Evolutionary conservation across 2,329 filamentous ascomycete genomes (phyloP).

Genomic region (Sporothrix sp.): DNA sequence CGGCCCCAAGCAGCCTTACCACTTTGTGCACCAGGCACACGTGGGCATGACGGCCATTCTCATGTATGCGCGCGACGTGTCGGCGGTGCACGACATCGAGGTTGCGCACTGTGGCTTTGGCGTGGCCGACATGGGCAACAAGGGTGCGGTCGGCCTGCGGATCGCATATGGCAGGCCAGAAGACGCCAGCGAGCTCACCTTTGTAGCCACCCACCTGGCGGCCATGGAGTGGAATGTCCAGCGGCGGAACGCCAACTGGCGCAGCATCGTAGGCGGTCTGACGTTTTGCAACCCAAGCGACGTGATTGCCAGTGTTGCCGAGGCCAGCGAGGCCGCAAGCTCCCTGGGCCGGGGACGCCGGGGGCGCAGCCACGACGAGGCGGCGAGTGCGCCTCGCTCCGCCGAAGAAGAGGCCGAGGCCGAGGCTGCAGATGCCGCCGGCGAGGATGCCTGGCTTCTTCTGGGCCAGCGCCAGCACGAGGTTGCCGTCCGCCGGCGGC

Average conservation of each 20-base stretch:
- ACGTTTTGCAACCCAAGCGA: conserved; percentile 56
- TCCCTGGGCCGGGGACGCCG: conserved; percentile 4
- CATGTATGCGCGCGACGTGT: conserved; percentile 62
- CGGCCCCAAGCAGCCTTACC: conserved; percentile 41
- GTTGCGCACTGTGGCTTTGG: conserved; percentile 81
- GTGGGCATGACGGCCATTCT: conserved; percentile 85
- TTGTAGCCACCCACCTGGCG: conserved; percentile 80
- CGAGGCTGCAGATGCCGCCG: conserved; percentile 13
- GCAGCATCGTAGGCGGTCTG: conserved; percentile 66
- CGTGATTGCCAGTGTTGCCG: conserved; percentile 18
- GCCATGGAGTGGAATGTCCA: conserved; percentile 73
- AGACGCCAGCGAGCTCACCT: conserved; percentile 58
- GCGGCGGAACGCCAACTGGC: conserved; percentile 80
- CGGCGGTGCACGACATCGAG: conserved; percentile 55
- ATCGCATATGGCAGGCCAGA: conserved; percentile 46
- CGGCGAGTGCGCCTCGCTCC: conserved; percentile 16
- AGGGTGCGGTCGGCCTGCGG: conserved; percentile 77
- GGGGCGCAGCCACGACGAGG: conserved; percentile 17
- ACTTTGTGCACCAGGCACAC: conserved; percentile 60
- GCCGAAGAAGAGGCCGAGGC: conserved; percentile 30
- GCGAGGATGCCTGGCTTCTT: conserved; percentile 28
- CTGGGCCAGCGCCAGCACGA: conserved; percentile 14
- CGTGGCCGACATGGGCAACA: conserved; percentile 83
- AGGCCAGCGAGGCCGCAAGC: neutral
- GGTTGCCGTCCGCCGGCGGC: conserved; percentile 19